Percentiles rank a stretch among this genome's conserved stretches.
These are phyloP conservation scores for Boletus mariae DNA, from an alignment of 1,284 basidiomycete species.

Conservation along the genomic window DNA sequence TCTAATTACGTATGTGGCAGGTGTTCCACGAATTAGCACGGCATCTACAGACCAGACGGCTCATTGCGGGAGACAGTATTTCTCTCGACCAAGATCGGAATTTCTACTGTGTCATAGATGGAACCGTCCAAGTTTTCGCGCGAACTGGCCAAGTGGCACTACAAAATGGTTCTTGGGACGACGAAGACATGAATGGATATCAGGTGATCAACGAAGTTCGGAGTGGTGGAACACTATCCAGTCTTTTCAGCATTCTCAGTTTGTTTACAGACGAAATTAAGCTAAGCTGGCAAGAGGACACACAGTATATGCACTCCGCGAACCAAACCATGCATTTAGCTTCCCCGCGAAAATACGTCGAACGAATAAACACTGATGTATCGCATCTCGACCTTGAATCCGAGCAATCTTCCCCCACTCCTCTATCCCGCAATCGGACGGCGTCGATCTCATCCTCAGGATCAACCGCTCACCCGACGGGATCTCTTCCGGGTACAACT, in stretches of 20 bases:
- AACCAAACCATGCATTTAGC: constrained; percentile 17
- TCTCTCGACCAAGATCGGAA: constrained; percentile 90
- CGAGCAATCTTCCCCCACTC: constrained; percentile 30
- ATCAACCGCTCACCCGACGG: constrained; percentile 57
- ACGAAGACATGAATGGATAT: constrained; percentile 88
- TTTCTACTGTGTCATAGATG: constrained; percentile 96
- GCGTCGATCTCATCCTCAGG: constrained; percentile 59
- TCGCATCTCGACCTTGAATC: constrained; percentile 52
- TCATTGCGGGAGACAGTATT: constrained; percentile 89
- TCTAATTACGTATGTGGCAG: constrained; percentile 34
- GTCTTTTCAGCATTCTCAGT: constrained; percentile 91
- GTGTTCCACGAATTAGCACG: constrained; percentile 93
- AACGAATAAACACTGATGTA: constrained; percentile 57
- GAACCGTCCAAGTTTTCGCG: constrained; percentile 83
- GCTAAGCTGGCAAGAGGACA: constrained; percentile 81
- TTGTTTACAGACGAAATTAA: constrained; percentile 98
- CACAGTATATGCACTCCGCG: constrained; percentile 22
- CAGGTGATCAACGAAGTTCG: constrained; percentile 92
- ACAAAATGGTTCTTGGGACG: constrained; percentile 66
- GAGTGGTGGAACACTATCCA: constrained; percentile 92
- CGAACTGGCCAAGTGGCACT: constrained; percentile 51
- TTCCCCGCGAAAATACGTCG: constrained; percentile 29
- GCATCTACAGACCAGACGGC: constrained; percentile 85
- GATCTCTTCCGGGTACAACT: constrained; percentile 31
- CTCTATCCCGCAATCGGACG: constrained; percentile 37